Conservation (phyloP, 106 monocot genomes). For the Dendrobium catenatum region DNA sequence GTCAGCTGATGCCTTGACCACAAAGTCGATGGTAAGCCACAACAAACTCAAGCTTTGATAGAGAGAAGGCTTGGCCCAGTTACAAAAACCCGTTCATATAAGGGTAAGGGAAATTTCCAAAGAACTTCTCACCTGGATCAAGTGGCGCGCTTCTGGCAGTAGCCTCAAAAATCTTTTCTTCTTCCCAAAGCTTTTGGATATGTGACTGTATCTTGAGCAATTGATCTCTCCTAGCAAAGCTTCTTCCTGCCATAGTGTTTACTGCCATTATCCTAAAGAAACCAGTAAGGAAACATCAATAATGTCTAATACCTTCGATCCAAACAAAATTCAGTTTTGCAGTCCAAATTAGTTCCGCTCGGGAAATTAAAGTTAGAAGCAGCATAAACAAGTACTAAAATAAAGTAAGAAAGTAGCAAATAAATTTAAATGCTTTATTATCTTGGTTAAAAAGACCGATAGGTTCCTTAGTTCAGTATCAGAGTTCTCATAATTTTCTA, state of each 20-base stretch:
- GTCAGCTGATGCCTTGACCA: slow-evolving; percentile 85
- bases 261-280: slow-evolving; percentile 26
- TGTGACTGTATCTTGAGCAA: slow-evolving; percentile 59
- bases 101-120: slow-evolving; percentile 92
- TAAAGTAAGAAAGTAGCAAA: not conserved
- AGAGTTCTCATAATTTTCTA: slow-evolving; percentile 1
- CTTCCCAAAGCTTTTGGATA: slow-evolving; percentile 68
- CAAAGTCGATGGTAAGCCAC: slow-evolving; percentile 68
- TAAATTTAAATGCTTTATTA: not conserved
- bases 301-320: not conserved
- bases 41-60: slow-evolving; percentile 81
- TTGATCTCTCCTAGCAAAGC: slow-evolving; percentile 67
- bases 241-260: slow-evolving; percentile 36
- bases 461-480: not conserved
- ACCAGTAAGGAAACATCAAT: not conserved
- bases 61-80: slow-evolving; percentile 68
- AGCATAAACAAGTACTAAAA: not conserved
- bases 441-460: slow-evolving; percentile 3
- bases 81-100: slow-evolving; percentile 94
- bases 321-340: not conserved
- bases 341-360: not conserved
- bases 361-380: not conserved
- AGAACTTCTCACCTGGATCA: slow-evolving; percentile 66
- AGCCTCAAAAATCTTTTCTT: slow-evolving; percentile 47
- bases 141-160: slow-evolving; percentile 36